Evolutionary conservation across 495 filamentous ascomycete genomes (phyloP).

Genomic region (Xylaria cubensis): DNA sequence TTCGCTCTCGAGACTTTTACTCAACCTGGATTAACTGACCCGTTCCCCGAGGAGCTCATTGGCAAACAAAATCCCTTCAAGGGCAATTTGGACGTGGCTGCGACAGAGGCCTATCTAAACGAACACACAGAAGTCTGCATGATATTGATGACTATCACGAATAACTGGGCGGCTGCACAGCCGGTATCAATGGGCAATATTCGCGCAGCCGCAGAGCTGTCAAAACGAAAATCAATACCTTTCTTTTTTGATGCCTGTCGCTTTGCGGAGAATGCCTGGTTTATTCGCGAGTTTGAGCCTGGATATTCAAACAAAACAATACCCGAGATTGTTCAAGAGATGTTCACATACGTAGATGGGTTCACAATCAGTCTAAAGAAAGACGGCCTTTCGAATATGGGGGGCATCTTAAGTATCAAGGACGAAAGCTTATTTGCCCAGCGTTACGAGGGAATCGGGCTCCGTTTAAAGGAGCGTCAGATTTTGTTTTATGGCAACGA

Average conservation of each 20-base stretch:
- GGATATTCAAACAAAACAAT: constrained; percentile 18
- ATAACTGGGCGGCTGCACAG: constrained; percentile 26
- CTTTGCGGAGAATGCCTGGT: constrained; percentile 25
- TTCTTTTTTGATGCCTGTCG: constrained; percentile 28
- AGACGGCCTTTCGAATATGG: constrained; percentile 28
- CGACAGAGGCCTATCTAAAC: constrained; percentile 11
- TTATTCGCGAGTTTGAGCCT: constrained; percentile 13
- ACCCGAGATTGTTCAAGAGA: constrained; percentile 19
- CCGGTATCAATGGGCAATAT: constrained; percentile 30
- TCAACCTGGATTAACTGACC: constrained; percentile 15
- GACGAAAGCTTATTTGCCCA: constrained; percentile 16
- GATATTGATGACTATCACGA: constrained; percentile 25
- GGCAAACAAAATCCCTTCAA: constrained; percentile 26
- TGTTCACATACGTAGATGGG: constrained; percentile 27
- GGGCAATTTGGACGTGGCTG: constrained; percentile 21
- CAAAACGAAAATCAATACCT: constrained; percentile 7
- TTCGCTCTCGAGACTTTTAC: constrained; percentile 23
- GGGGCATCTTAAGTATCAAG: constrained; percentile 20
- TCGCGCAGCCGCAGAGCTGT: constrained; percentile 10
- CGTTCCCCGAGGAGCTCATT: constrained; percentile 18
- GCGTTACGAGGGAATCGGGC: constrained; percentile 23
- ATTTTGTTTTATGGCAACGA: constrained; percentile 29
- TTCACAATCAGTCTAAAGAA: constrained; percentile 25
- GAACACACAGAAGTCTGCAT: constrained; percentile 15
- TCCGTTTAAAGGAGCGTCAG: constrained; percentile 20